phyloP scores from a whole-genome alignment of 1,139 yeast species.

The Yamadazyma pseudoaaseri region DNA sequence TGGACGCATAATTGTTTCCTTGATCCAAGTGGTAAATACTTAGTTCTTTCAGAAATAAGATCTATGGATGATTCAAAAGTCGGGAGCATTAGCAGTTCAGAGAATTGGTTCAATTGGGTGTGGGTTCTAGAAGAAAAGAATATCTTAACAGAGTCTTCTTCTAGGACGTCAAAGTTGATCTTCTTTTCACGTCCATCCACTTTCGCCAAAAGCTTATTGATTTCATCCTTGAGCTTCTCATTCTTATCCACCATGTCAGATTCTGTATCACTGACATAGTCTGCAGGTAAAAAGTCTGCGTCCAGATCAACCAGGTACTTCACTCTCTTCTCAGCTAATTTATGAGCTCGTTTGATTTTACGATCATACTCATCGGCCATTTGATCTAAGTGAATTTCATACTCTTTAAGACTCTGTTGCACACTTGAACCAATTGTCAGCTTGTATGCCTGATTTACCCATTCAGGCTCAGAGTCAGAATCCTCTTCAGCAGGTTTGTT shows the following conservation, averaged over 20 bases:
- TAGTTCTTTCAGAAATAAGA: constrained; percentile 41
- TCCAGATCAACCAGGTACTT: constrained; percentile 18
- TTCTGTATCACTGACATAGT: constrained; percentile 37
- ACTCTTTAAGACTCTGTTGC: constrained; percentile 33
- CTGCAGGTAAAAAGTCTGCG: constrained; percentile 39
- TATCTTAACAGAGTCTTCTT: constrained; percentile 45
- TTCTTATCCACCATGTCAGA: constrained; percentile 16
- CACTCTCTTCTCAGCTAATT: constrained; percentile 10
- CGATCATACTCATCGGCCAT: constrained; percentile 12
- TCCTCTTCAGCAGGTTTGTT: constrained; percentile 14
- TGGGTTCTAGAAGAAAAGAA: constrained; percentile 86
- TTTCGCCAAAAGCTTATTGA: constrained; percentile 39
- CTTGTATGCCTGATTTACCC: constrained; percentile 52
- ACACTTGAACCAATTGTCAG: constrained; percentile 30
- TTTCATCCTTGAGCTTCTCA: constrained; percentile 40
- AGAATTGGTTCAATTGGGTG: constrained; percentile 82
- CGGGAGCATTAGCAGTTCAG: constrained; percentile 67
- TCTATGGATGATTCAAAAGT: constrained; percentile 61
- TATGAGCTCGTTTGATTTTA: constrained; percentile 12
- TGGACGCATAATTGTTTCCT: constrained; percentile 85
- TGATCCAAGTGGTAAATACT: constrained; percentile 73
- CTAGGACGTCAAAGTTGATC: constrained; percentile 14
- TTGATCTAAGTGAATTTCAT: constrained; percentile 38
- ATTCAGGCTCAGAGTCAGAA: constrained; percentile 57
- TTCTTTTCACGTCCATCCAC: constrained; percentile 2